phyloP scores from a whole-genome alignment of 2,329 filamentous ascomycete genomes.

The Paraphoma chrysanthemicola region DNA sequence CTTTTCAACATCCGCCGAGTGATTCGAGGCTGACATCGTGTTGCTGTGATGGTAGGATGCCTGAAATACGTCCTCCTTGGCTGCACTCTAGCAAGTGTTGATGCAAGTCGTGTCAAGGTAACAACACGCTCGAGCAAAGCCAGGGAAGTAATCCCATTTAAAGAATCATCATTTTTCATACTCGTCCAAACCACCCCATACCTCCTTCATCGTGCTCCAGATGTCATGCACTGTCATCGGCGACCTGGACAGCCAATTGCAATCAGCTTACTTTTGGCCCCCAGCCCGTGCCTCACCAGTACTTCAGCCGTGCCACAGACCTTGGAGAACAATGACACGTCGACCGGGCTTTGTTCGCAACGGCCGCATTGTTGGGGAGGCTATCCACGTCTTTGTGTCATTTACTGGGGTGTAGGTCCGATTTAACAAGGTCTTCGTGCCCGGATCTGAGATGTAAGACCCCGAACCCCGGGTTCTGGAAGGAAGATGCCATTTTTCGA shows the following conservation, averaged over 20 bases:
- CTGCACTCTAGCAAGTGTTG: too few relatives aligned
- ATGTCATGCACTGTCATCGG: not conserved
- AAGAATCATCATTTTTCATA: not conserved
- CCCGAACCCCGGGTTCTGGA: not conserved
- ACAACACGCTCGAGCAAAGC: too few relatives aligned
- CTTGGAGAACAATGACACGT: not conserved
- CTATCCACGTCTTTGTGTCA: not conserved
- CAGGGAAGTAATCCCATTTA: too few relatives aligned
- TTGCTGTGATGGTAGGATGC: not conserved
- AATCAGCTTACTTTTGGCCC: not conserved
- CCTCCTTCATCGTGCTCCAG: not conserved
- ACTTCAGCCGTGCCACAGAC: not conserved
- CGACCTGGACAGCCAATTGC: not conserved
- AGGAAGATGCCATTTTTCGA: not conserved
- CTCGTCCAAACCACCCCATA: not conserved
- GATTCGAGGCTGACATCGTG: conserved; percentile 20
- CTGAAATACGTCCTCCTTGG: too few relatives aligned
- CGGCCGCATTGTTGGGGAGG: not conserved
- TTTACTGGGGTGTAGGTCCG: not conserved
- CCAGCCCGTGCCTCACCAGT: not conserved
- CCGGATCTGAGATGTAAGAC: not conserved
- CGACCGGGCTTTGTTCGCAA: not conserved
- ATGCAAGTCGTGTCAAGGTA: too few relatives aligned
- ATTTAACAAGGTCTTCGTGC: not conserved
- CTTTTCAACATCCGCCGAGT: conserved; percentile 54